Conservation (phyloP, 257 asterid species). For the Echium plantagineum region DNA sequence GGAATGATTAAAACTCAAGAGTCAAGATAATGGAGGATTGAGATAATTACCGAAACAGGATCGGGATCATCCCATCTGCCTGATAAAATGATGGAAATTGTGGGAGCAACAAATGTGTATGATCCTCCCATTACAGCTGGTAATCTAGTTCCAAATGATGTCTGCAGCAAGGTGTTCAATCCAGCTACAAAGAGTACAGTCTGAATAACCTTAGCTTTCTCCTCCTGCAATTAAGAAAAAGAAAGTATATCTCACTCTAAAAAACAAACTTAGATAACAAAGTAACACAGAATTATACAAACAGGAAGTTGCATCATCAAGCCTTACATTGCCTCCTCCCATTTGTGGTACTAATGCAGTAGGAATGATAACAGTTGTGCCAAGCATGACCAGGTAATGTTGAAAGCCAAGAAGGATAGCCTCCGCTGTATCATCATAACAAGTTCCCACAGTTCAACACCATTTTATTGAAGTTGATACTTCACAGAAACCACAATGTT, state of each 20-base stretch:
- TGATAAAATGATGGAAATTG: constrained; percentile 77
- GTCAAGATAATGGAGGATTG: not conserved
- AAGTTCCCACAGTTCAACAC: not conserved
- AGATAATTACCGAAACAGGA: constrained; percentile 52
- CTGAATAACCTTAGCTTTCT: constrained; percentile 60
- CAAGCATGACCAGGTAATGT: constrained; percentile 96
- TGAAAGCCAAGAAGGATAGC: constrained; percentile 67
- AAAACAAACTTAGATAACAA: not conserved
- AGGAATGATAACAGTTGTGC: constrained; percentile 80
- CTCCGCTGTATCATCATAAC: constrained; percentile 50
- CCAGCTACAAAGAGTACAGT: constrained; percentile 60
- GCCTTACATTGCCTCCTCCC: constrained; percentile 83
- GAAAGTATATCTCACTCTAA: not conserved
- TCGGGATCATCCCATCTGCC: constrained; percentile 76
- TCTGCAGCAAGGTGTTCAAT: constrained; percentile 49
- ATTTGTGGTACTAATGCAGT: constrained; percentile 65
- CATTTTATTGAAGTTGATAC: not conserved
- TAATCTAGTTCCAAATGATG: constrained; percentile 58
- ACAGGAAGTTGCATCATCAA: not conserved
- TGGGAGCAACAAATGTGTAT: constrained; percentile 80
- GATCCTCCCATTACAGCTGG: constrained; percentile 84
- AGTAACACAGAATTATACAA: not conserved
- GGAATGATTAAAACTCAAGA: not conserved
- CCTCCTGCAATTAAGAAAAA: constrained; percentile 27
- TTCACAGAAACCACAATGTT: not conserved